phyloP scores from a whole-genome alignment of 179 eudicot species.

The Beta lomatogona region DNA sequence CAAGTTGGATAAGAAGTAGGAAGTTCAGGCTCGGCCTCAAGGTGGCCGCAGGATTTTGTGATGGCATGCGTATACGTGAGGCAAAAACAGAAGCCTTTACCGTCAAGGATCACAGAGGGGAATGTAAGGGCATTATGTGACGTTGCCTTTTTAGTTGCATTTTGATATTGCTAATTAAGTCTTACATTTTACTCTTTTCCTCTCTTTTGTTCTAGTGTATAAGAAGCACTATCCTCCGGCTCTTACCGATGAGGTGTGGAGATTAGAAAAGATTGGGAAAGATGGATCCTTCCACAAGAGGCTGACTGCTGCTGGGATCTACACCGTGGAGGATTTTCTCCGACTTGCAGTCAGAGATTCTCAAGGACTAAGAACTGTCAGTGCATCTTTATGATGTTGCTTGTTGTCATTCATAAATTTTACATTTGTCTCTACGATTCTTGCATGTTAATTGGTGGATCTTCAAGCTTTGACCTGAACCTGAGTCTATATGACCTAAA shows the following conservation, averaged over 20 bases:
- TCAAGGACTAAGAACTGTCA: conserved; percentile 70
- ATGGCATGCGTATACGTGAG: conserved; percentile 78
- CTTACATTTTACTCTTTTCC: not conserved
- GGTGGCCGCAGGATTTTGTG: conserved; percentile 72
- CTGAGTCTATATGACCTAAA: not conserved
- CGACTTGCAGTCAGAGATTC: conserved; percentile 83
- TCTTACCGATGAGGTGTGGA: conserved; percentile 88
- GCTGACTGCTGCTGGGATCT: conserved; percentile 57
- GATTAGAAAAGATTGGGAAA: conserved; percentile 97
- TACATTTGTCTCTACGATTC: not conserved
- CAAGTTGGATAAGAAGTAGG: conserved; percentile 97
- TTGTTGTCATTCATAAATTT: not conserved
- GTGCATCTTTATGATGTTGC: conserved; percentile 25
- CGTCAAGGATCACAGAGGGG: conserved; percentile 99
- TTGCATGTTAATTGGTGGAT: not conserved
- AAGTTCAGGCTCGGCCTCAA: conserved; percentile 92
- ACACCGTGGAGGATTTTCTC: conserved; percentile 82
- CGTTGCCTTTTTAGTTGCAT: not conserved
- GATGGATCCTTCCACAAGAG: conserved; percentile 98
- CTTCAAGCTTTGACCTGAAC: not conserved
- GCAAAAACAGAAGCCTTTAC: conserved; percentile 96
- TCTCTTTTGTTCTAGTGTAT: conserved; percentile 51
- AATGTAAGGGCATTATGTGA: conserved; percentile 55
- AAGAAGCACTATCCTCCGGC: conserved; percentile 98
- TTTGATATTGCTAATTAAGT: not conserved